These are phyloP conservation scores for Aspergillus brasiliensis DNA, from an alignment of 2,329 filamentous ascomycete species.

Conservation along the genomic window DNA sequence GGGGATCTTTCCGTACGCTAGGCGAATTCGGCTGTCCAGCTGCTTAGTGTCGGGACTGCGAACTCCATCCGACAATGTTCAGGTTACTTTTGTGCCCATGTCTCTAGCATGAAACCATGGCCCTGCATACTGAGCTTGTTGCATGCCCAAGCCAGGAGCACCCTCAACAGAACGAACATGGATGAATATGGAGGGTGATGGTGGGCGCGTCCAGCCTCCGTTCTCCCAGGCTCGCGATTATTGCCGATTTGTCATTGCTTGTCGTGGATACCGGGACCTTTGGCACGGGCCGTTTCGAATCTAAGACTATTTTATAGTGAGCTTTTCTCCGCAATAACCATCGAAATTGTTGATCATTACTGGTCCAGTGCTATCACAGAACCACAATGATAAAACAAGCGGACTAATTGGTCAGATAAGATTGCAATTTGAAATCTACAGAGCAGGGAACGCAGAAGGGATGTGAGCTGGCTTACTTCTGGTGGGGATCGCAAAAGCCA, in stretches of 20 bases:
- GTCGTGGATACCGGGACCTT: not conserved
- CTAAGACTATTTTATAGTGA: not conserved
- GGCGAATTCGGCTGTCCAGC: not conserved
- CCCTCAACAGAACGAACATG: not conserved
- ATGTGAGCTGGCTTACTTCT: not conserved
- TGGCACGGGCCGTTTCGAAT: conserved; percentile 6
- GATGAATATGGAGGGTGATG: not conserved
- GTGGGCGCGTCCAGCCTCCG: not conserved
- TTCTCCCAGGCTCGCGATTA: not conserved
- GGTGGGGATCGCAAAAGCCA: not conserved
- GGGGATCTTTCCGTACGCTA: not conserved
- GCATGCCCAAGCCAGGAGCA: not conserved
- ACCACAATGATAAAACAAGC: not conserved
- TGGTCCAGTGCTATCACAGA: not conserved
- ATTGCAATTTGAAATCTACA: too few species aligned
- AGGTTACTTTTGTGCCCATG: not conserved
- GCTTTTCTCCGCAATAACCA: conserved; percentile 1
- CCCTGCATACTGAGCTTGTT: not conserved
- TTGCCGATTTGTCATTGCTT: not conserved
- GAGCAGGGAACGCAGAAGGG: not conserved
- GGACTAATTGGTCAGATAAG: not conserved
- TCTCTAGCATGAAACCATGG: not conserved
- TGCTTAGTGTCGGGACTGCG: not conserved
- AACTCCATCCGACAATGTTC: not conserved
- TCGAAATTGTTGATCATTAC: not conserved